Percentiles rank a stretch among this genome's conserved stretches.
phyloP scores from a whole-genome alignment of 2,329 filamentous ascomycete species.

The Macrophomina tecta region DNA sequence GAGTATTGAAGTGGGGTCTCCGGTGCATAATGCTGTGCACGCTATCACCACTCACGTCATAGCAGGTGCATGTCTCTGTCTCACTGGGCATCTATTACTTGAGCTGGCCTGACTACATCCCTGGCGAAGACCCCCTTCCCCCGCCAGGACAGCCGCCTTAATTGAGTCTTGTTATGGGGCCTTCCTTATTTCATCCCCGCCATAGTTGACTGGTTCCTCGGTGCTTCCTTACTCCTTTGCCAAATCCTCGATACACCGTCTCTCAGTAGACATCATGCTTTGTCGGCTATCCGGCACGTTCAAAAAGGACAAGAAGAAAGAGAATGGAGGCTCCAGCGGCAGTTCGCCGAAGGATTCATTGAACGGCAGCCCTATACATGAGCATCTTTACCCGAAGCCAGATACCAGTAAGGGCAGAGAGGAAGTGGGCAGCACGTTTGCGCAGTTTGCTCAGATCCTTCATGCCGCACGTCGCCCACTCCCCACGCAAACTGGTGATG shows the following conservation, averaged over 20 bases:
- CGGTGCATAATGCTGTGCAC: background rate
- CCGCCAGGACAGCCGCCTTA: background rate
- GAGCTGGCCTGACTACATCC: background rate
- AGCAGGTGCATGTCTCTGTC: background rate
- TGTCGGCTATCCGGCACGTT: conserved; percentile 31
- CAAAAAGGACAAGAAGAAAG: conserved; percentile 32
- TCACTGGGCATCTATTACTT: background rate
- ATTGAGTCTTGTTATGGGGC: conserved; percentile 3
- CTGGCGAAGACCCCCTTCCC: background rate
- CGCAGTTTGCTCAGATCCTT: conserved; percentile 31
- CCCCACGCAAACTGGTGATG: conserved; percentile 31
- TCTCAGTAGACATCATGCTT: conserved; percentile 26
- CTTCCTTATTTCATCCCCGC: background rate
- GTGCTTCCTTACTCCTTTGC: background rate
- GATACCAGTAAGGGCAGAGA: conserved; percentile 24
- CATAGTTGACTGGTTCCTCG: background rate
- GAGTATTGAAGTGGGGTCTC: background rate
- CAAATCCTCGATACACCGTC: background rate
- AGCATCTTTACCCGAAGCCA: conserved; percentile 33
- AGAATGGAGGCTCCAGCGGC: conserved; percentile 28
- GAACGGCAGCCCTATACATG: background rate
- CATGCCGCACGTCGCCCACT: conserved; percentile 32
- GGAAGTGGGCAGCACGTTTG: conserved; percentile 27
- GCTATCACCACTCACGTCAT: background rate
- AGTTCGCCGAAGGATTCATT: conserved; percentile 21